Base-by-base conservation (phyloP, 371 early-diverging fungal species). In the Apophysomyces trapeziformis region DNA sequence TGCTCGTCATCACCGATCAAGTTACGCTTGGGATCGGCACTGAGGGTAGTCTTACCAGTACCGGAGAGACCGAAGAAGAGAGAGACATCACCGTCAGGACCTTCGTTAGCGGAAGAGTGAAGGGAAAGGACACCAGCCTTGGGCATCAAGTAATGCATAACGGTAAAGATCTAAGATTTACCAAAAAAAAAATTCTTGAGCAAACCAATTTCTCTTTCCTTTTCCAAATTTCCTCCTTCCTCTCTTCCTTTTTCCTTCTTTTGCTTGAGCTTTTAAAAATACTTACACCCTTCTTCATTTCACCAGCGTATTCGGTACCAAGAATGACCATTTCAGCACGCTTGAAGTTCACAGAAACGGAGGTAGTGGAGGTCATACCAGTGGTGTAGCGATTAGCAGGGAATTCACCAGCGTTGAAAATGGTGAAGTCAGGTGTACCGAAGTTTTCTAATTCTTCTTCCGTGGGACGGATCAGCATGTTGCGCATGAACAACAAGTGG, bases 1-100 rank as follows among this genome's bases (percentile, higher is more conserved):
- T 98, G 99, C 82, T 98, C 99, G 78, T 98, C 99, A 80, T 98
- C 99, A 79, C 99, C 99, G 77, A 98, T 97, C 68, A 98, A 84
- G 69, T 80, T 77, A 62, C 99, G 94, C 73, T 87, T 90, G 26
- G 96, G 96, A 72, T 98, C 98, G 36, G 99, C 98, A 9, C 94
- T 94, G 60, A 98, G 88, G 12, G 99, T 98, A 67, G 99, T 98
- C 88, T 97, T 97, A 67, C 99, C 99, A 46, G 99, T 98, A 67
- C 97, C 99, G 7, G 96, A 95, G 39, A 97, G 87, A 72, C 99
- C 99, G 78, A 98, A 98, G 93, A 98, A 98, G 67, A 98, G 85
- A 35, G 98, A 93, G 16, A 96, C 96, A 77, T 97, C 98, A 63
- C 95, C 95, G 44, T 85, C 69, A 14, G 90, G 87, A 62, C 97